Evolutionary conservation across 2,329 filamentous ascomycete species (phyloP).

Genomic region (Zasmidium angulare): DNA sequence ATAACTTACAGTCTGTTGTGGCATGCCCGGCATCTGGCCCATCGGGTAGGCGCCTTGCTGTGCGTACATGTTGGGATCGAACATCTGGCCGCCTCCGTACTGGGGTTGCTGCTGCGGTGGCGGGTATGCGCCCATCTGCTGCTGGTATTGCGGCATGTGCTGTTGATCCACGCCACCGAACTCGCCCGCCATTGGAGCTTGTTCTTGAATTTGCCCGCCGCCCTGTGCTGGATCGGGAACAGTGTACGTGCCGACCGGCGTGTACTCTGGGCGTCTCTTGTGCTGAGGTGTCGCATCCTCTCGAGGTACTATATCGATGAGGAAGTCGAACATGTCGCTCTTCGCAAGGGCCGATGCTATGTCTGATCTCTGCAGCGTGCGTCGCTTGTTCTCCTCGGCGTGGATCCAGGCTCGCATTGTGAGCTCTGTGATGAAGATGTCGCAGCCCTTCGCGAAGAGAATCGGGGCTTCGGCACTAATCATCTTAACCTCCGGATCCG

Average conservation of each 20-base stretch:
- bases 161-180: constrained; percentile 35
- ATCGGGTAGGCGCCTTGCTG: constrained; percentile 30
- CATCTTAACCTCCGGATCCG: constrained; percentile 99
- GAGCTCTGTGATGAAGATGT: constrained; percentile 93
- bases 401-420: constrained; percentile 99
- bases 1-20: constrained; percentile 28
- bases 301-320: constrained; percentile 96
- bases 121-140: constrained; percentile 77
- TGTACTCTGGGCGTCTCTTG: constrained; percentile 60
- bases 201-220: constrained; percentile 36
- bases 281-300: constrained; percentile 87
- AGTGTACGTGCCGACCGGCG: constrained; percentile 43
- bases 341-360: constrained; percentile 95
- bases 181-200: constrained; percentile 32
- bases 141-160: constrained; percentile 61
- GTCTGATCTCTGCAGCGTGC: constrained; percentile 91
- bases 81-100: constrained; percentile 76
- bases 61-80: constrained; percentile 76
- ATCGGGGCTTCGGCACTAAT: constrained; percentile 98
- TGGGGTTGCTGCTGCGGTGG: constrained; percentile 77
- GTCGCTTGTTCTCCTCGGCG: constrained; percentile 96
- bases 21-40: constrained; percentile 34
- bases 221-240: constrained; percentile 53
- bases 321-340: constrained; percentile 99
- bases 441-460: constrained; percentile 95